Evolutionary conservation across 1,284 basidiomycete species (phyloP).

Genomic region (Thecaphora frezii): DNA sequence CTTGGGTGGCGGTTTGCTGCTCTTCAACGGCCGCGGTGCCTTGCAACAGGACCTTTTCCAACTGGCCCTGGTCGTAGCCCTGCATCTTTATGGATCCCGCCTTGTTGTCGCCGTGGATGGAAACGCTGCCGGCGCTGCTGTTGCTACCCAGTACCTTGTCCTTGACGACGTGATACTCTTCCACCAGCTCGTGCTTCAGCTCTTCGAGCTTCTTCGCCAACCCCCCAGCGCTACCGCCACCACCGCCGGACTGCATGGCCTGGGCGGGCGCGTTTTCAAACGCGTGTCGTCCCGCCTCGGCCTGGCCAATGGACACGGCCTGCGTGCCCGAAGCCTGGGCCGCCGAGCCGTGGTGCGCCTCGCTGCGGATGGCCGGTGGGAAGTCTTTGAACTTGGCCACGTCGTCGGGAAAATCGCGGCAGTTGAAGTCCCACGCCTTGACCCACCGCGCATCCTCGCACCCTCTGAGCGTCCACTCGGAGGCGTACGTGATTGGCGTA

Average conservation of each 20-base stretch:
- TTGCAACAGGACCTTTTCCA: slow-evolving; percentile 42
- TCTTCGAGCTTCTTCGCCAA: slow-evolving; percentile 4
- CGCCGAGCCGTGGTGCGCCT: not conserved
- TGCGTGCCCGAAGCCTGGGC: slow-evolving; percentile 2
- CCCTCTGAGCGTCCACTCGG: slow-evolving; percentile 77
- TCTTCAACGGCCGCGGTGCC: slow-evolving; percentile 29
- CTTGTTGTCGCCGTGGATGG: no score
- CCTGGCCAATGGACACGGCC: slow-evolving; percentile 6
- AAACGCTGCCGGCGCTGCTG: no score
- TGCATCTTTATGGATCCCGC: no score
- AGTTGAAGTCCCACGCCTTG: slow-evolving; percentile 93
- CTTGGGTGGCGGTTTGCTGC: not conserved
- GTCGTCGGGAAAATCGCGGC: slow-evolving; percentile 63
- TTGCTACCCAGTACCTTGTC: slow-evolving; percentile 11
- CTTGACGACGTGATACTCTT: slow-evolving; percentile 22
- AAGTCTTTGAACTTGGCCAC: slow-evolving; percentile 30
- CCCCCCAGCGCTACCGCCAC: no score
- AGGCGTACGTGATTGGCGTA: slow-evolving; percentile 82
- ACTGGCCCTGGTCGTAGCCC: slow-evolving; percentile 40
- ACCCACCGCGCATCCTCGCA: slow-evolving; percentile 81
- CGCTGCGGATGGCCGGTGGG: slow-evolving; percentile 33
- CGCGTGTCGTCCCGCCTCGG: slow-evolving; percentile 34
- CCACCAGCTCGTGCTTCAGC: slow-evolving; percentile 20
- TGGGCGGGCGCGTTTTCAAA: slow-evolving; percentile 27
- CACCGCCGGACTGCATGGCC: slow-evolving; percentile 21